A percentile compares a stretch with the other conserved stretches of the same genome.
These are phyloP conservation scores for Opeltia flavorubescens DNA, from an alignment of 495 filamentous ascomycete species.

Conservation along the genomic window DNA sequence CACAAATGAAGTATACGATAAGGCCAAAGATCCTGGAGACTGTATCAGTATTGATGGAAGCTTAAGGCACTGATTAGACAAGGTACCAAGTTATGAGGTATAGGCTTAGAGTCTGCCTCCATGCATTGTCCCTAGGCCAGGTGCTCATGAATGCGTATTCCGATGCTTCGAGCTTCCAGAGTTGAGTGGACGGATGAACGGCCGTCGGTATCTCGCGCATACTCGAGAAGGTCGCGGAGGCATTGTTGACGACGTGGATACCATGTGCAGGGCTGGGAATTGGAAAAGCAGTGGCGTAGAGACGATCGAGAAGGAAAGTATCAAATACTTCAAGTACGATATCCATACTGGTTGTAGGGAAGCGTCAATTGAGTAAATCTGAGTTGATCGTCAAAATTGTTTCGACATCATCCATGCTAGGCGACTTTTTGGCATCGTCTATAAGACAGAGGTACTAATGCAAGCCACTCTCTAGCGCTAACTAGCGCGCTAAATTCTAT, in stretches of 20 bases:
- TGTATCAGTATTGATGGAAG: not conserved
- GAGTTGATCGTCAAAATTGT: not conserved
- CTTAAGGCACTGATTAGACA: not conserved
- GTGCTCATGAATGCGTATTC: conserved; percentile 70
- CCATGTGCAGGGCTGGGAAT: conserved; percentile 27
- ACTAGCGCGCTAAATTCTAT: no score
- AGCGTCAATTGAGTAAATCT: not conserved
- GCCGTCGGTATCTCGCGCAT: conserved; percentile 33
- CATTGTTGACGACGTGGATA: conserved; percentile 5
- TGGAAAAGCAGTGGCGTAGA: conserved; percentile 65
- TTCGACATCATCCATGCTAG: no score
- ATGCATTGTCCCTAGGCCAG: conserved; percentile 68
- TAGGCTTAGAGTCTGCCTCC: conserved; percentile 60
- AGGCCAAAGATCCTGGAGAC: conserved; percentile 66
- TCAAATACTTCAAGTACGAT: conserved; percentile 77
- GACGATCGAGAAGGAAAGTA: conserved; percentile 66
- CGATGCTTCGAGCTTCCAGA: conserved; percentile 54
- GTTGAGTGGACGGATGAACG: conserved; percentile 60
- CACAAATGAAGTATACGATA: conserved; percentile 69
- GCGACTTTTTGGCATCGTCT: no score
- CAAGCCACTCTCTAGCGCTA: no score
- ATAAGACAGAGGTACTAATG: no score
- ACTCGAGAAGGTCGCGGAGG: conserved; percentile 27
- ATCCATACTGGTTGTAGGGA: conserved; percentile 51
- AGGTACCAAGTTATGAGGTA: conserved; percentile 77